Evolutionary conservation across 129 eudicot genomes (phyloP).

Genomic region (Pulicaria dysenterica): DNA sequence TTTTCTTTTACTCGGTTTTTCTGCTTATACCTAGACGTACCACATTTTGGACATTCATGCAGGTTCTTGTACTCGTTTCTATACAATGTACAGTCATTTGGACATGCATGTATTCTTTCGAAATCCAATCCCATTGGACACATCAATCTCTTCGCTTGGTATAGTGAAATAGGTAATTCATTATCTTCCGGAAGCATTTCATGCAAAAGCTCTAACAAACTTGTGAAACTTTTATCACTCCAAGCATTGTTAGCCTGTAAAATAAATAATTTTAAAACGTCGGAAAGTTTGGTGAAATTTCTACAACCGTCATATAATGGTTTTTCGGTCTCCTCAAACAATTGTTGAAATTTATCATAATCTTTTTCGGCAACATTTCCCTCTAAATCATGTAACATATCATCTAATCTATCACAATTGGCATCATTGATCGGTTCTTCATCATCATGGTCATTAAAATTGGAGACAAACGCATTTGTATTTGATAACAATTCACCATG

Average conservation of each 20-base stretch:
- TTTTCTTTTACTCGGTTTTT: background rate
- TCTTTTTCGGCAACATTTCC: background rate
- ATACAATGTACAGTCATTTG: background rate
- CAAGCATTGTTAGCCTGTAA: background rate
- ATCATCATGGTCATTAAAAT: background rate
- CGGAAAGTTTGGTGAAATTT: background rate
- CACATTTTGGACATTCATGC: background rate
- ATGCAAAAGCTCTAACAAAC: background rate
- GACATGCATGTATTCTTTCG: conserved; percentile 7
- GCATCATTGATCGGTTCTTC: background rate
- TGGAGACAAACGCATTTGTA: background rate
- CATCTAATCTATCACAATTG: background rate
- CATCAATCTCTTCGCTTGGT: background rate
- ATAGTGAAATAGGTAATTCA: background rate
- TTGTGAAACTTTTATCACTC: background rate
- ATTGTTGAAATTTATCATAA: background rate
- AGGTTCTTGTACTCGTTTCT: background rate
- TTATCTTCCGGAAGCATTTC: background rate
- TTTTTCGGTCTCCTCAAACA: background rate
- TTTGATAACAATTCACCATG: background rate
- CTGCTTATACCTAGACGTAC: background rate
- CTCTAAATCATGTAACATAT: background rate
- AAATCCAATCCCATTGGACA: background rate
- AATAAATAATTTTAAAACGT: background rate
- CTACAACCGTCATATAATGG: background rate